Base-by-base conservation (phyloP, 1,284 basidiomycete species). In the Termitomyces sp. region DNA sequence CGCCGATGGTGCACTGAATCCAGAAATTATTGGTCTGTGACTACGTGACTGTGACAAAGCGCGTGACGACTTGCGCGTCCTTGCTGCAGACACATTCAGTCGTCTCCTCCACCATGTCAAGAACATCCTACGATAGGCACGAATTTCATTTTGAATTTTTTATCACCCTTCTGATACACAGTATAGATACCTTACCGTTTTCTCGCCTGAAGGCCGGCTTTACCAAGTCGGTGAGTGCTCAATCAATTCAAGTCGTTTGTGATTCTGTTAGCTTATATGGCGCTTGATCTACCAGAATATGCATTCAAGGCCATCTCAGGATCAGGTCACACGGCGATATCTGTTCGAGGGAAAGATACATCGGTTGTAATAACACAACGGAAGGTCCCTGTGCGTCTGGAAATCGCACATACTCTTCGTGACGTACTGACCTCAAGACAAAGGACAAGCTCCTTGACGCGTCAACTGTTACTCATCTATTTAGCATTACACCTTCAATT, bases 271-370 rank as follows among this genome's bases (percentile, higher is more conserved):
- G 42, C 51, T 47, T 49, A 60, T 42, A 44, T 43, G 41, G 45
- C 34, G 50, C 28, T 21, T 51, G 39, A 58, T 13, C 42, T 54
- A 46, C 7, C 54, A 97, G 94, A 97, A 75, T 99, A 99, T 80
- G 97, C 97, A 18, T 99, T 99, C 86, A 99, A 99, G 72, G 97
- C 97, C 45, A 98, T 99, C 72, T 92, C 92, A 57, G 91, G 93
- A 49, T 95, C 94, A 3, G 96, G 94, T 1, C 92, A 98, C 64
- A 99, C 97, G 3, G 86, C 95, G 5, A 82, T 99, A 49, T 84
- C 95, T 13, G 88, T 99, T 50, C 77, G 96, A 60, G 97, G 97
- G 19, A 92, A 92, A 71, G 95, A 99, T 66, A 95, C 93, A 2
- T 81, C 88, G 6, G 94, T 99, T 3, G 90, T 98, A 38, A 93